Conservation (phyloP, 176 grass and related monocot species). For the Stipa capillata region DNA sequence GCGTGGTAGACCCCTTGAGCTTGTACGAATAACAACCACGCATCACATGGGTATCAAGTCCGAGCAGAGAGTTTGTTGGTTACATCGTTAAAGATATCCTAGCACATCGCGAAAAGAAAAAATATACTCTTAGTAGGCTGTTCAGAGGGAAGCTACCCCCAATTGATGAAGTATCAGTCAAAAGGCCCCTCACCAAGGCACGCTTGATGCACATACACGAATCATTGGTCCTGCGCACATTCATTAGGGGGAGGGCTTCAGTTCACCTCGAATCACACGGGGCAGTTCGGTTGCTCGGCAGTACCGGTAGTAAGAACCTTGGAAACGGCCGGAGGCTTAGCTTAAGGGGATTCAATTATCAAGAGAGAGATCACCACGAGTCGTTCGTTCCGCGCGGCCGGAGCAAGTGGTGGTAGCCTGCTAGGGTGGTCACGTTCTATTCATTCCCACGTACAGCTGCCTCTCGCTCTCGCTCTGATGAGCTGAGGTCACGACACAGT, state of each 20-base stretch:
- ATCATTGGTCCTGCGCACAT: no score
- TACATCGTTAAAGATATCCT: background rate
- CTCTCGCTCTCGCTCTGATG: background rate
- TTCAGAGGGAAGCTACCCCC: background rate
- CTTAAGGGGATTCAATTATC: background rate
- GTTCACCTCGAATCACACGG: background rate
- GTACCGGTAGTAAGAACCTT: background rate
- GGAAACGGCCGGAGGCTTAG: background rate
- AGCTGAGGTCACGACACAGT: slow-evolving; percentile 20
- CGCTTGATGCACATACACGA: no score
- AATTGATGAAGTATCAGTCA: background rate
- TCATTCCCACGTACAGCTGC: slow-evolving; percentile 13
- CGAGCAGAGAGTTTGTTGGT: background rate
- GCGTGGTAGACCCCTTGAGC: background rate
- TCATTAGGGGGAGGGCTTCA: no score
- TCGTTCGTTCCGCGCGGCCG: background rate
- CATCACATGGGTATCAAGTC: background rate
- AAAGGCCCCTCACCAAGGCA: background rate
- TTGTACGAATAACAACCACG: background rate
- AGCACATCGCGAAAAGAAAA: no score
- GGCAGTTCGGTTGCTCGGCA: background rate
- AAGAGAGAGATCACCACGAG: background rate
- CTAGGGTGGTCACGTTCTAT: slow-evolving; percentile 9
- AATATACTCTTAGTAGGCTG: no score
- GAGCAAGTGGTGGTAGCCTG: no score